phyloP scores from a whole-genome alignment of 1,284 basidiomycete genomes.

The Leccinum holopus region DNA sequence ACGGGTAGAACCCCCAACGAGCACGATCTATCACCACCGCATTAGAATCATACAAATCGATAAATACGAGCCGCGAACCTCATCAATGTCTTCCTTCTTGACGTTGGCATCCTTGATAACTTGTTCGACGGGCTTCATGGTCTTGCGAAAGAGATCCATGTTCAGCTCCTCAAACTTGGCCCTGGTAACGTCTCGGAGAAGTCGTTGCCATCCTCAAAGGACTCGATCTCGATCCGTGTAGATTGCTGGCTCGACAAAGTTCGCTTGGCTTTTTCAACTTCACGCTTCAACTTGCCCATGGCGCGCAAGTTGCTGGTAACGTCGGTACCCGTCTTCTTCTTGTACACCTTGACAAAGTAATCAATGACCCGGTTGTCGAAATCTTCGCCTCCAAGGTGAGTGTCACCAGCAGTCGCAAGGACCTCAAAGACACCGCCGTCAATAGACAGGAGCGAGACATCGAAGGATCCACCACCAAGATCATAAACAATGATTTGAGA shows the following conservation, averaged over 20 bases:
- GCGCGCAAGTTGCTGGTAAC: slow-evolving; percentile 86
- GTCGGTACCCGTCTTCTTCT: slow-evolving; percentile 93
- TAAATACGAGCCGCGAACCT: slow-evolving; percentile 49
- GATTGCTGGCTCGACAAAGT: slow-evolving; percentile 91
- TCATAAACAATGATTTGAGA: slow-evolving; percentile 98
- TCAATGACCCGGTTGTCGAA: slow-evolving; percentile 96
- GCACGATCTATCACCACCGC: slow-evolving; percentile 55
- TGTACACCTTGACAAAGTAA: slow-evolving; percentile 90
- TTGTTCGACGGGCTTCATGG: slow-evolving; percentile 99
- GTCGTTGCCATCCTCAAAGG: slow-evolving; percentile 95
- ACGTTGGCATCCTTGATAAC: slow-evolving; percentile 97
- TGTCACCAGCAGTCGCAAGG: slow-evolving; percentile 96
- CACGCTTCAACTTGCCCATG: slow-evolving; percentile 96
- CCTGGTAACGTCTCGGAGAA: slow-evolving; percentile 95
- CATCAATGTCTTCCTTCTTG: slow-evolving; percentile 96
- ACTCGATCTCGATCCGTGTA: slow-evolving; percentile 87
- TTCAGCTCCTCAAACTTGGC: slow-evolving; percentile 99
- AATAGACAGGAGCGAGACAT: slow-evolving; percentile 96
- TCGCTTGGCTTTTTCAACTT: slow-evolving; percentile 98
- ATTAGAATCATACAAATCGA: neutral
- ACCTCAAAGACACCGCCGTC: slow-evolving; percentile 99
- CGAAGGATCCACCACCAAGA: slow-evolving; percentile 98
- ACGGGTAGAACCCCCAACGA: slow-evolving; percentile 98
- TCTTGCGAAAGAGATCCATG: slow-evolving; percentile 98
- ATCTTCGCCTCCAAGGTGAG: slow-evolving; percentile 98